Conservation (phyloP, 495 filamentous ascomycete species). For the Clavariopsis aquatica region DNA sequence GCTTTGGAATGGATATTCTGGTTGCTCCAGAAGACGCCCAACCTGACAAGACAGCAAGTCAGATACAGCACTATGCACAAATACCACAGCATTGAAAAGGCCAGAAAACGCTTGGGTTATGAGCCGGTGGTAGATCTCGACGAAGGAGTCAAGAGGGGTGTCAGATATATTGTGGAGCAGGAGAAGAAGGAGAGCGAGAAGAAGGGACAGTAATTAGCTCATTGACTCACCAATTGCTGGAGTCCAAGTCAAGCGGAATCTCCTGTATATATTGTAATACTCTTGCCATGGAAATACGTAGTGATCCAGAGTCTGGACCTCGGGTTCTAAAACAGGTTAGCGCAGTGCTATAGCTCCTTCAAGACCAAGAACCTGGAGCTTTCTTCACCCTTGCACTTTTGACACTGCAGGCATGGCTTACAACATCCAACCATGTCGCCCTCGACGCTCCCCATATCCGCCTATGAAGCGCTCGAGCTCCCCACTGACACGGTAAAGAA, state of each 20-base stretch:
- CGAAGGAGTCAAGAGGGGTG: constrained; percentile 71
- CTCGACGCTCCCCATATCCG: constrained; percentile 28
- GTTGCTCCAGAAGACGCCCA: constrained; percentile 70
- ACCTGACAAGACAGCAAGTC: constrained; percentile 72
- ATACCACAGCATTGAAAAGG: constrained; percentile 85
- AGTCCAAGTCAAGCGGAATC: background rate
- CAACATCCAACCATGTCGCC: constrained; percentile 14
- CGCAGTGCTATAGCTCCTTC: constrained; percentile 1
- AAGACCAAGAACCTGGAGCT: background rate
- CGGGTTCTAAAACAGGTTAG: too few species aligned
- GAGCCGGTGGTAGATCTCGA: constrained; percentile 69
- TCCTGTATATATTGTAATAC: background rate
- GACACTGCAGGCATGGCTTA: constrained; percentile 4
- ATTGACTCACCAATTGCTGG: background rate
- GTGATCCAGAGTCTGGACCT: too few species aligned
- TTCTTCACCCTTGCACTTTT: background rate
- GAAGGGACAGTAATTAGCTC: constrained; percentile 27
- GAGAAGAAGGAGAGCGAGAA: constrained; percentile 39
- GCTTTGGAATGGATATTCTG: constrained; percentile 69
- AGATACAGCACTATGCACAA: constrained; percentile 79
- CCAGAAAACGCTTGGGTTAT: constrained; percentile 75
- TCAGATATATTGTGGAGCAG: constrained; percentile 64
- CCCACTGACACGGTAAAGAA: constrained; percentile 16
- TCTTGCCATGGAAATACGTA: background rate
- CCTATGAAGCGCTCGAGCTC: constrained; percentile 28